These are phyloP conservation scores for Lepiota subincarnata DNA, from an alignment of 768 basidiomycete species.

Conservation along the genomic window DNA sequence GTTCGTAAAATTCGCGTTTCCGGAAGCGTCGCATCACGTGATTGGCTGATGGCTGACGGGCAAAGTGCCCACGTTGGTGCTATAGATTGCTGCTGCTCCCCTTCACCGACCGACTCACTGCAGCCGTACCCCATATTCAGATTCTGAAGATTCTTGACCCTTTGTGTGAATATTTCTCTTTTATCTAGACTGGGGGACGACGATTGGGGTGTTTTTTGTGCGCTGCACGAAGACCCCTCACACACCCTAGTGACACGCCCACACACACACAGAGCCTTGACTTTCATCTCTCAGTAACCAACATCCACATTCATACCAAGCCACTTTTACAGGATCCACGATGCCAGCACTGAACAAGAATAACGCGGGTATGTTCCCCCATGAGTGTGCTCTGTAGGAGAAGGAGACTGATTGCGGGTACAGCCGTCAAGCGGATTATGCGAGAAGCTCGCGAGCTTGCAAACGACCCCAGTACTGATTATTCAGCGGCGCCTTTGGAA, in stretches of 20 bases:
- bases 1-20: neutral
- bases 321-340: neutral
- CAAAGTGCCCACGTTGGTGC: neutral
- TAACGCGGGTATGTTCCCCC: conserved; percentile 63
- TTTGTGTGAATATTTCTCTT: too few relatives aligned
- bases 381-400: neutral
- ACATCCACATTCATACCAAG: neutral
- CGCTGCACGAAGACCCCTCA: too few relatives aligned
- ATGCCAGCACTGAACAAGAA: conserved; percentile 74
- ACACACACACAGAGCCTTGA: too few relatives aligned
- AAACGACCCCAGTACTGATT: conserved; percentile 81
- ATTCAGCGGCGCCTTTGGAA: conserved; percentile 83
- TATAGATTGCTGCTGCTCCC: neutral
- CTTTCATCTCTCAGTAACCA: neutral
- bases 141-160: too few relatives aligned
- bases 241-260: too few relatives aligned
- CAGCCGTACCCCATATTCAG: neutral
- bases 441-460: conserved; percentile 90
- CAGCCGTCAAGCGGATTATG: conserved; percentile 95
- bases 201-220: too few relatives aligned
- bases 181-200: too few relatives aligned
- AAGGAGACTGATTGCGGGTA: conserved; percentile 1
- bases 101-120: too few relatives aligned
- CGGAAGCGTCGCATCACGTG: neutral
- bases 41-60: neutral